Evolutionary conservation across 2,329 filamentous ascomycete genomes (phyloP), one percentile per base, ranked within the genome.

Genomic region (Huntiella omanensis): DNA sequence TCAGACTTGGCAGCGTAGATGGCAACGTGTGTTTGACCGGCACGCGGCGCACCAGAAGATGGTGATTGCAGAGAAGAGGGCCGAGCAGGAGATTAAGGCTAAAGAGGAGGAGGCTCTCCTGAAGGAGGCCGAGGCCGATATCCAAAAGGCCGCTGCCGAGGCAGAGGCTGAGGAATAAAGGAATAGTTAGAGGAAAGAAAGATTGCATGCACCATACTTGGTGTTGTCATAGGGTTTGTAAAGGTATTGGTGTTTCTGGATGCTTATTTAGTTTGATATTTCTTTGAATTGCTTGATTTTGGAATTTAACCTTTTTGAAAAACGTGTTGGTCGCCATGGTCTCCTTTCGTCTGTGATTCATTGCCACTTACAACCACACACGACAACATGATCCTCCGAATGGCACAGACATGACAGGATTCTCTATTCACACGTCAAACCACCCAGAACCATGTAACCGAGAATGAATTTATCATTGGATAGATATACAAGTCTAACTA

Each of bases 11-110:
- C 87, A 81, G 1, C 73, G 75, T 57, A 73, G 86, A 41, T 98
- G 91, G 91, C 65, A 84, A 51, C 72, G 84, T 32, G 85, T 91
- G 1, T 95, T 94, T 60, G 68, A 77, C 55, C 71, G 91, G 38
- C 81, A 85, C 62, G 74, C 75, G 11, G 83, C 83, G 2, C 83
- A 96, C 11, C 87, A 96, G 64, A 86, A 95, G 62, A 73, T 81
- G 0, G 75, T 73, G 56, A 40, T 39, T 4, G 35, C 34, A 4
- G 48, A 49, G 34, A 43, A 43, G 40, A 43, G 43, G 36, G 11
- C 28, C 12, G 48, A 44, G 6, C 28, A 42, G 40, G 48, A 49
- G 40, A 36, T 53, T 13, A 50, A 42, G 35, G 43, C 38, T 22
- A 40, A 41, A 37, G 48, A 49, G 40, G 48, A 49, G 32, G 48